Evolutionary conservation across 768 basidiomycete genomes (phyloP).

Genomic region (Tylopilus balloui): DNA sequence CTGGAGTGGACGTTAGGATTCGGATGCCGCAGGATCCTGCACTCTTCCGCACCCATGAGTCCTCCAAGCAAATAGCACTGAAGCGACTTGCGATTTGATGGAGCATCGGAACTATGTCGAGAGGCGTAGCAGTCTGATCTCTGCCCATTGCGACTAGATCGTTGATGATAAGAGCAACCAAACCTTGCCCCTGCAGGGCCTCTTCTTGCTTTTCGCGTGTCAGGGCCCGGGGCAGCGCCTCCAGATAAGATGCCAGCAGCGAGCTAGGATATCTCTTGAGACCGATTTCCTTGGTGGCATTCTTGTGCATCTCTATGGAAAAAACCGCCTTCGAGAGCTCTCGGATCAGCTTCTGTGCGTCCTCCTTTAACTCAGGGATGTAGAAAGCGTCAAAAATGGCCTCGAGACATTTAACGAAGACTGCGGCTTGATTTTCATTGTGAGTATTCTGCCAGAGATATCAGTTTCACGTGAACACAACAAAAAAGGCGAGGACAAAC

Average conservation of each 20-base stretch:
- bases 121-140: constrained; percentile 42
- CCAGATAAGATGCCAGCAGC: constrained; percentile 68
- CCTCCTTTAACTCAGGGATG: constrained; percentile 59
- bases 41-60: constrained; percentile 83
- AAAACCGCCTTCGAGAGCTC: constrained; percentile 71
- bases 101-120: constrained; percentile 62
- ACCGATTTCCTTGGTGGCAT: constrained; percentile 48
- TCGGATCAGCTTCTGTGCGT: constrained; percentile 66
- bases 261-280: constrained; percentile 52
- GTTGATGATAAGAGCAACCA: constrained; percentile 60
- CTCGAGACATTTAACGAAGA: constrained; percentile 66
- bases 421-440: constrained; percentile 68
- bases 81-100: constrained; percentile 83
- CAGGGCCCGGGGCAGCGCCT: constrained; percentile 72
- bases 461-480: constrained; percentile 1
- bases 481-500: constrained; percentile 37
- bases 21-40: constrained; percentile 86
- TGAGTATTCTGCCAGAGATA: constrained; percentile 52
- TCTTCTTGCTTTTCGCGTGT: constrained; percentile 63
- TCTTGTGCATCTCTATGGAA: constrained; percentile 64
- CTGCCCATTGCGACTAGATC: constrained; percentile 59
- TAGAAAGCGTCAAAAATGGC: constrained; percentile 77
- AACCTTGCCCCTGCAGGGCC: constrained; percentile 50
- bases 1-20: constrained; percentile 68
- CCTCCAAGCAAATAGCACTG: constrained; percentile 83